Base-by-base conservation (phyloP, 2,329 filamentous ascomycete genomes). In the Aspergillus glaucus region DNA sequence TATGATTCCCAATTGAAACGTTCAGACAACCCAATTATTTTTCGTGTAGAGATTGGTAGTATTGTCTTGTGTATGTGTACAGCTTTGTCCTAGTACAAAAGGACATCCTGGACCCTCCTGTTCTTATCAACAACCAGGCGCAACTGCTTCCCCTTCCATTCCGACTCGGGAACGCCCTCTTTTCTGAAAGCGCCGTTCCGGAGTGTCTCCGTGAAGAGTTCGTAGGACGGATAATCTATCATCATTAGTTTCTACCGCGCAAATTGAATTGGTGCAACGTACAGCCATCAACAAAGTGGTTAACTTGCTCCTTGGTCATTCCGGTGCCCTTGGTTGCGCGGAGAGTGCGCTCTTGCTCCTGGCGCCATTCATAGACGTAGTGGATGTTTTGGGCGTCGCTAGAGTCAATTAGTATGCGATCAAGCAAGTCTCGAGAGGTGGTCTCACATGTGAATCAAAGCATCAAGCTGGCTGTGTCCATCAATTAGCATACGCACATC, bases 311-410 rank as follows among this genome's bases (percentile, higher is more conserved):
- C 57, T 88, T 84, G 1, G 81, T 86, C 91, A 95, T 95, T 26
- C 88, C 90, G 0, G 76, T 78, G 1, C 87, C 88, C 55, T 79
- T 86, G 19, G 76, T 70, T 6, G 73, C 73, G 21, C 86, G 79
- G 59, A 95, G 74, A 50, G 79, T 79, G 43, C 79, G 78, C 69
- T 95, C 90, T 69, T 95, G 88, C 70, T 95, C 77, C 57, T 84
- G 73, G 12, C 90, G 81, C 91, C 91, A 95, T 52, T 79, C 79
- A 60, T 95, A 95, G 46, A 95, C 91, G 62, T 83, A 91, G 45
- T 76, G 74, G 4, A 81, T 76, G 56, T 93, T 75, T 57, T 86
- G 79, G 5, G 90, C 86, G 61, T 95, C 84, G 48, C 74, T 77
- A 42, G 26, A 19, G 6, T n/a, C 14, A 17, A 28, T 41, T 14